A percentile compares a stretch with the other conserved stretches of the same genome.
These are phyloP conservation scores for Verticillium isaacii DNA, from an alignment of 2,329 filamentous ascomycete genomes.

Conservation along the genomic window DNA sequence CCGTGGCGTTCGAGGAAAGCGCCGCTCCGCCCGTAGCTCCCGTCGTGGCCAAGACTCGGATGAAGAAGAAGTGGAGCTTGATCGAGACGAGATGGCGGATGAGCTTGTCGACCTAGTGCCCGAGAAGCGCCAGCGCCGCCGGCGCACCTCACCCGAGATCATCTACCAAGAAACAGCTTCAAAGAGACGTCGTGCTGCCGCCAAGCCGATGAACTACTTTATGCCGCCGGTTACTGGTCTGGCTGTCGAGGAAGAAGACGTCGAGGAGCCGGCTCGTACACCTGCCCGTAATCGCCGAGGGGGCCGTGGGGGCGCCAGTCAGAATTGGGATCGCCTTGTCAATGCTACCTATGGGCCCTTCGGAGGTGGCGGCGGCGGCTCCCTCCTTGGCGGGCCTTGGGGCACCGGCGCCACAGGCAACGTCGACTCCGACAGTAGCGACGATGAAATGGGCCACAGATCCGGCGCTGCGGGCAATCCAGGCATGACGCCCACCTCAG, in stretches of 20 bases:
- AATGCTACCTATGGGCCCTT: slow-evolving; percentile 93
- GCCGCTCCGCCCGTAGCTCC: slow-evolving; percentile 40
- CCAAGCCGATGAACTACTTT: slow-evolving; percentile 77
- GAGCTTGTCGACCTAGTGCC: slow-evolving; percentile 59
- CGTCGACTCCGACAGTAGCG: slow-evolving; percentile 92
- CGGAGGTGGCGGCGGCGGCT: slow-evolving; percentile 72
- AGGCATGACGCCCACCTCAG: slow-evolving; percentile 53
- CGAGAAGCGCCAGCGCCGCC: slow-evolving; percentile 42
- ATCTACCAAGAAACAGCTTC: slow-evolving; percentile 51
- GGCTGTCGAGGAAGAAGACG: slow-evolving; percentile 70
- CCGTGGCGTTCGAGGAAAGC: slow-evolving; percentile 31
- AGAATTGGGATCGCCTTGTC: slow-evolving; percentile 70
- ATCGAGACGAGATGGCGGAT: slow-evolving; percentile 61
- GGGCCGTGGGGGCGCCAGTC: slow-evolving; percentile 53
- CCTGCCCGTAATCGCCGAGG: slow-evolving; percentile 61
- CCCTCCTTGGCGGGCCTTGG: slow-evolving; percentile 70
- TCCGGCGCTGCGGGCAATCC: slow-evolving; percentile 54
- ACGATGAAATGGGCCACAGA: slow-evolving; percentile 76
- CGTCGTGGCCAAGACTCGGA: slow-evolving; percentile 46
- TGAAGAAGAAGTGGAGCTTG: slow-evolving; percentile 54
- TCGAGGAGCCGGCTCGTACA: slow-evolving; percentile 61
- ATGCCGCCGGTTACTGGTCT: slow-evolving; percentile 63
- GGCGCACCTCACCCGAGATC: slow-evolving; percentile 50
- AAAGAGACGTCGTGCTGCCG: slow-evolving; percentile 48
- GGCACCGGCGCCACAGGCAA: slow-evolving; percentile 70